Evolutionary conservation across 2,329 filamentous ascomycete genomes (phyloP), one percentile per base, ranked within the genome.

Genomic region (Torrubiellomyces zombiae): DNA sequence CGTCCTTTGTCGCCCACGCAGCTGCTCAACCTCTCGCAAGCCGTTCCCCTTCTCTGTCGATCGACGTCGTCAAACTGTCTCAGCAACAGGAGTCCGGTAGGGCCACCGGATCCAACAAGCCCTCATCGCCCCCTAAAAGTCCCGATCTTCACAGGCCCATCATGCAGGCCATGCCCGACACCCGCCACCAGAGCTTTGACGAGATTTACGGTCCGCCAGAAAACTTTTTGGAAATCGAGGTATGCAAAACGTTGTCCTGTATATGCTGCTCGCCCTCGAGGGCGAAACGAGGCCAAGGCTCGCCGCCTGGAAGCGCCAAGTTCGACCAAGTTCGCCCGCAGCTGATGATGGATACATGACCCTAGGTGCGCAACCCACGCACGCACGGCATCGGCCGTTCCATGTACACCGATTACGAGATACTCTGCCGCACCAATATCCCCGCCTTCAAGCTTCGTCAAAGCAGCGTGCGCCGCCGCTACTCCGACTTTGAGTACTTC

Each of bases 351-450:
- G 25, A n/a, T n/a, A n/a, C n/a, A n/a, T n/a, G n/a, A n/a, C n/a
- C n/a, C 30, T 51, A 92, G 83, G 82, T 95, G 41, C 78, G 78
- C 48, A 89, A 89, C 51, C 89, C 89, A 17, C 76, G 83, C 56
- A 93, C 85, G 15, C 82, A 92, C 54, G 89, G 91, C 49, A 83
- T 89, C 45, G 86, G 85, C 36, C 80, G 89, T 39, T 71, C 73
- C 58, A 93, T 93, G 83, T 95, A 95, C 63, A 98, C 89, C 27
- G 89, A 91, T 56, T 98, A 95, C 63, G 85, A 95, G 55, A 94
- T 98, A 47, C 68, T 92, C 42, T 93, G 89, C 61, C 76, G 80
- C 43, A 98, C 89, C 56, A 98, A 98, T 59, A 98, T 98, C 47
- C 89, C 89, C 30, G 85, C 89, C 41, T 98, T 98, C 68, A 95